Evolutionary conservation across 306 rosid genomes (phyloP).

Genomic region (Mucuna pruriens): DNA sequence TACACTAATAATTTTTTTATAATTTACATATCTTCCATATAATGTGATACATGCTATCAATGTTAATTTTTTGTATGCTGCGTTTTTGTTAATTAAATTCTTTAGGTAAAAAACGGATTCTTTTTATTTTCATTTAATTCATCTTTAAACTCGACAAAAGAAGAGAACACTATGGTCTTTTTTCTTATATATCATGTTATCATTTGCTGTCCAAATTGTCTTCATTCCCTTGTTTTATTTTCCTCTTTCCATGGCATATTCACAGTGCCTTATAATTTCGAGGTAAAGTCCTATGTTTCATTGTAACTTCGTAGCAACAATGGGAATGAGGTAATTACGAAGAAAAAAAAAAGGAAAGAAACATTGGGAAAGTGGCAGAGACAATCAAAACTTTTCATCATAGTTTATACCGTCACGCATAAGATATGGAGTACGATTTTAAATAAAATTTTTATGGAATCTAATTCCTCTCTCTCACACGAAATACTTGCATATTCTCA

Average conservation of each 20-base stretch:
- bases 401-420: neutral
- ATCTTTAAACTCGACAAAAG: neutral
- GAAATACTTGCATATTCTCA: neutral
- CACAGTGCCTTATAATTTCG: neutral
- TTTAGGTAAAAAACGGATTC: neutral
- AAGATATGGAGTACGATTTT: neutral
- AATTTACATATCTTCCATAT: neutral
- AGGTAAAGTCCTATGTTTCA: slow-evolving; percentile 3
- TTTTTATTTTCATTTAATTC: neutral
- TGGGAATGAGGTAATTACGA: neutral
- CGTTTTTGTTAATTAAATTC: too few species aligned
- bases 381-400: neutral
- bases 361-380: neutral
- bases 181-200: neutral
- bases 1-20: too few species aligned
- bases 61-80: neutral
- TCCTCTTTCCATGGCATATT: neutral
- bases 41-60: neutral
- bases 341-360: neutral
- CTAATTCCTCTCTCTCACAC: neutral
- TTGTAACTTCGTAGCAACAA: neutral
- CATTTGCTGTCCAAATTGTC: neutral
- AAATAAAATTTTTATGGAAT: neutral
- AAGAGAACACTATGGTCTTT: neutral
- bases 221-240: neutral